Evolutionary conservation across 768 basidiomycete genomes (phyloP).

Genomic region (Daedalea quercina): DNA sequence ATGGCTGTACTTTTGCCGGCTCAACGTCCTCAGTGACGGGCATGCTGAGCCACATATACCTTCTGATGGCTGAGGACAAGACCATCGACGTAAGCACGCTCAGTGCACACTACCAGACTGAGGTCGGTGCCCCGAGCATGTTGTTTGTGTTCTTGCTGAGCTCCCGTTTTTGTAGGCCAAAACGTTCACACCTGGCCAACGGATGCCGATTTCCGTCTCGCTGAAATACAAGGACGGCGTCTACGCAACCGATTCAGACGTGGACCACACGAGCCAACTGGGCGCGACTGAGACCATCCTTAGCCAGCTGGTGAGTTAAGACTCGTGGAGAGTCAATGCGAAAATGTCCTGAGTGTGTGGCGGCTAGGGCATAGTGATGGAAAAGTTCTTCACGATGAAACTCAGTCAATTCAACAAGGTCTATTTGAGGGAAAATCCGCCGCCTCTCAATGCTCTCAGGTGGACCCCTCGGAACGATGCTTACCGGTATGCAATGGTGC

Average conservation of each 20-base stretch:
- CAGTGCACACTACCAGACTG: conserved; percentile 49
- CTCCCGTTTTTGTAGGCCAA: conserved; percentile 3
- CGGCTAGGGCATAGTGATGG: conserved; percentile 75
- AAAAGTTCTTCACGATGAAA: conserved; percentile 76
- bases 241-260: conserved; percentile 58
- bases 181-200: conserved; percentile 70
- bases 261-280: neutral
- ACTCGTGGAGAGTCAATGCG: neutral
- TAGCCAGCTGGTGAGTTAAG: conserved; percentile 56
- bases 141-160: neutral
- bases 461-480: conserved; percentile 56
- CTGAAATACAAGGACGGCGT: conserved; percentile 60
- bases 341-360: neutral
- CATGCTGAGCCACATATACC: conserved; percentile 83
- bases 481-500: conserved; percentile 80
- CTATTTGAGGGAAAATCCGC: conserved; percentile 34
- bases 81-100: conserved; percentile 54
- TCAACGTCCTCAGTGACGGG: conserved; percentile 88
- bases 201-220: conserved; percentile 65
- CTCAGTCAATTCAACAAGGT: conserved; percentile 54
- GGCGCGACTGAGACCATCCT: conserved; percentile 31
- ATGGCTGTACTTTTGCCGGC: conserved; percentile 64
- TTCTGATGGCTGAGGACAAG: conserved; percentile 71
- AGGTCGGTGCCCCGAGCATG: conserved; percentile 35
- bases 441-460: no score